Base-by-base conservation (phyloP, 768 basidiomycete genomes). In the Tricholoma sp. region DNA sequence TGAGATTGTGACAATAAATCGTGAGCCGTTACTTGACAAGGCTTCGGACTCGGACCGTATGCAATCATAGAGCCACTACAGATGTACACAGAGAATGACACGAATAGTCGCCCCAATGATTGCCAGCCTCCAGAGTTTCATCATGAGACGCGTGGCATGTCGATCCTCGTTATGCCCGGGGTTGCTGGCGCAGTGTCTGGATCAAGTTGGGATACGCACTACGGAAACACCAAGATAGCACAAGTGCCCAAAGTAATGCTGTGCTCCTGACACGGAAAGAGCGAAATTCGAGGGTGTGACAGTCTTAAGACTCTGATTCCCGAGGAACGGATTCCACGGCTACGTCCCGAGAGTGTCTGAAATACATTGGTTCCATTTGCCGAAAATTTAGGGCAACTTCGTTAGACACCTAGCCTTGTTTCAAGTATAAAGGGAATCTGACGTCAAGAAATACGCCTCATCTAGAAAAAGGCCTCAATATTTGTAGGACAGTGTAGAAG, bases 301-400 rank as follows among this genome's bases (percentile, higher is more conserved):
- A 55, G 39, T 52, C 5, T 15, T 10, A 7, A 15, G 15, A 48
- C 28, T 48, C 31, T 53, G 45, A 49, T 24, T 32, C 20, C 33
- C 31, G 29, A 47, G 28, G 11, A 12, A 13, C 6, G 6, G 12
- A 47, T 9, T 49, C n/a, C 29, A 10, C 29, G 15, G 9, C 11
- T 31, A 13, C 29, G 29, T 49, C 32, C 29, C 5, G 13, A 17
- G 47, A 49, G 47, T 15, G 29, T 32, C 15, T n/a, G 47, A 49
- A 49, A 15, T 9, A n/a, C 29, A 29, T 32, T 49, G 11, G 42
- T 44, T 44, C 42, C 17, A 45, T 28, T 59, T 18, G 55, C 61
- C 57, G 53, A 36, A 42, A 18, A 54, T 53, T 62, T 59, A 56
- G 34, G 48, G 56, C 54, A 57, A 45, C 33, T 55, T 56, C 34